These are phyloP conservation scores for Globisporangium rhizosaccharum DNA, from an alignment of 352 stramenopile genomes.

Conservation along the genomic window DNA sequence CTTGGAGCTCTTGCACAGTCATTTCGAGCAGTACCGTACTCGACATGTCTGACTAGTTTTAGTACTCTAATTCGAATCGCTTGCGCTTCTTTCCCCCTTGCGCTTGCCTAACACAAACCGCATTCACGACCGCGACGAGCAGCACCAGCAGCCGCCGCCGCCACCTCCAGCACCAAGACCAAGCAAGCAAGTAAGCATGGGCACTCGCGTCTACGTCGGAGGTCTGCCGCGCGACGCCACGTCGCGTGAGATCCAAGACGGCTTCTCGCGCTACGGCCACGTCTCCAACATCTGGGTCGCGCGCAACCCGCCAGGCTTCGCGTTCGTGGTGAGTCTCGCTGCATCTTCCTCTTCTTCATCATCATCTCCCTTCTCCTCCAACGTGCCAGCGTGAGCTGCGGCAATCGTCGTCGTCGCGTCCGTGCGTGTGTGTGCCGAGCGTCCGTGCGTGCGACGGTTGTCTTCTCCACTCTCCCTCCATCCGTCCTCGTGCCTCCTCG, in stretches of 20 bases:
- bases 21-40: too few species aligned
- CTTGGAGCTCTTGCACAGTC: too few species aligned
- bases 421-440: constrained; percentile 20
- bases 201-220: constrained; percentile 79
- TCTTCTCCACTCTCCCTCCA: constrained; percentile 1
- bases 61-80: too few species aligned
- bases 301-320: constrained; percentile 82
- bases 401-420: neutral
- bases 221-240: constrained; percentile 76
- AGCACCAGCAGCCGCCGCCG: constrained; percentile 6
- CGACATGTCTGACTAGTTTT: too few species aligned
- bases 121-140: constrained; percentile 4
- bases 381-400: neutral
- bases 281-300: constrained; percentile 86
- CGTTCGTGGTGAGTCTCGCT: constrained; percentile 80
- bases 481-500: neutral
- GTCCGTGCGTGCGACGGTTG: constrained; percentile 1
- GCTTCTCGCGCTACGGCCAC: constrained; percentile 80
- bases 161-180: constrained; percentile 10
- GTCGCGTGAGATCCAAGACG: constrained; percentile 76
- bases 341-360: constrained; percentile 15
- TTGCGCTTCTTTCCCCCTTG: too few species aligned
- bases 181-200: constrained; percentile 38
- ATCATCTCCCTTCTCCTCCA: constrained; percentile 5
- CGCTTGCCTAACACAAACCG: neutral